Evolutionary conservation across 2,329 filamentous ascomycete genomes (phyloP).

Genomic region (Calonectria leucothoes): DNA sequence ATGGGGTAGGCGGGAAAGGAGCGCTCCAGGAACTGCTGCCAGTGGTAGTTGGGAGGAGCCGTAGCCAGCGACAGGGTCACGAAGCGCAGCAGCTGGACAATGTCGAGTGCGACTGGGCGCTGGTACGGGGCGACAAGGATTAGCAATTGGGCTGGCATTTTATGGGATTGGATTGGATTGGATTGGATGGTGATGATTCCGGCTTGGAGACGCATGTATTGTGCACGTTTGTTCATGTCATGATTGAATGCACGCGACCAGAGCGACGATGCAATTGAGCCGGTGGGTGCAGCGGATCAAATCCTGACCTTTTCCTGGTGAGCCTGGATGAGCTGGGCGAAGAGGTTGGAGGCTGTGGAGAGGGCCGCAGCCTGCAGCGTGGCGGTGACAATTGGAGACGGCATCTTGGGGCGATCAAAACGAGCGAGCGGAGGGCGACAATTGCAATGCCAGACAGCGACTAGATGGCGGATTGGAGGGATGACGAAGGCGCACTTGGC

Average conservation of each 20-base stretch:
- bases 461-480: too few species aligned
- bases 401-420: conserved; percentile 47
- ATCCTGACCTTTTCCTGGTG: conserved; percentile 56
- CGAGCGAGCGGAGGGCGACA: not conserved
- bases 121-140: conserved; percentile 22
- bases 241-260: not conserved
- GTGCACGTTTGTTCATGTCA: too few species aligned
- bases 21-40: conserved; percentile 67
- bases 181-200: too few species aligned
- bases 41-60: conserved; percentile 68
- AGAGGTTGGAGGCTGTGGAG: conserved; percentile 64
- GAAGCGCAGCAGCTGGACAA: conserved; percentile 63
- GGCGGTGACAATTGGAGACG: conserved; percentile 62
- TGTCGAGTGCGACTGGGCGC: conserved; percentile 58
- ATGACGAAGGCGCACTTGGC: not conserved
- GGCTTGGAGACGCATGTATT: too few species aligned
- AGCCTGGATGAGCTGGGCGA: conserved; percentile 65
- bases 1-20: conserved; percentile 61
- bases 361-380: conserved; percentile 65
- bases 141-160: conserved; percentile 6
- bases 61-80: conserved; percentile 63
- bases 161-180: not conserved
- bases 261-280: not conserved
- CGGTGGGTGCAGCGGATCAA: not conserved
- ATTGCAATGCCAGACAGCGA: not conserved